Conservation (phyloP, 2,329 filamentous ascomycete genomes). For the Emydomyces testavorans region DNA sequence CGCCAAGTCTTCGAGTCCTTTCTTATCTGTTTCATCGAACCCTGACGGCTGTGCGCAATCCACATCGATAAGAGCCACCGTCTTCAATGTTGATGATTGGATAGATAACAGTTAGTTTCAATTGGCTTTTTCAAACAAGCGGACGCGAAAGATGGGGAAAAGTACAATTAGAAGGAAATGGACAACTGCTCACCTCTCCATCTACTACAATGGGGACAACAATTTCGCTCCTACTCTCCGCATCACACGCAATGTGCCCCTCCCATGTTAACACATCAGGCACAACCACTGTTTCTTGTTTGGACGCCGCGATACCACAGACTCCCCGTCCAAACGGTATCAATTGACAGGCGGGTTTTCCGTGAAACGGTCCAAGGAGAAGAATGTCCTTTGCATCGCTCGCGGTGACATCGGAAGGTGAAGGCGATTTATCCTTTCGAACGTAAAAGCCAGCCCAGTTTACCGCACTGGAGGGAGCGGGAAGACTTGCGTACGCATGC, state of each 20-base stretch:
- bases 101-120: neutral
- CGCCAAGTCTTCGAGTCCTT: slow-evolving; percentile 34
- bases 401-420: slow-evolving; percentile 5
- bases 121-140: neutral
- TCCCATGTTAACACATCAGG: slow-evolving; percentile 35
- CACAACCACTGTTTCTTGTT: slow-evolving; percentile 33
- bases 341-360: slow-evolving; percentile 39
- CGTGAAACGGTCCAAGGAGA: slow-evolving; percentile 39
- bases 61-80: slow-evolving; percentile 40
- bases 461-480: slow-evolving; percentile 33
- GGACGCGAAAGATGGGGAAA: slow-evolving; percentile 1
- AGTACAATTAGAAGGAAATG: neutral
- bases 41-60: slow-evolving; percentile 35
- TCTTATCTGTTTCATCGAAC: slow-evolving; percentile 37
- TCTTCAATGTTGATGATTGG: slow-evolving; percentile 22
- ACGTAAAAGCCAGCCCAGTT: slow-evolving; percentile 43
- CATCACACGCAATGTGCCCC: slow-evolving; percentile 42
- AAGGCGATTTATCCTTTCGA: slow-evolving; percentile 33
- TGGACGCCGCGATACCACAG: slow-evolving; percentile 36
- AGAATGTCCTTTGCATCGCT: slow-evolving; percentile 23
- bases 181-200: slow-evolving; percentile 28
- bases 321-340: slow-evolving; percentile 38
- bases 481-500: slow-evolving; percentile 38
- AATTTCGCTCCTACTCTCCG: slow-evolving; percentile 40
- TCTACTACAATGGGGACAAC: slow-evolving; percentile 37